Evolutionary conservation across 1,284 basidiomycete genomes (phyloP).

Genomic region (Pseudozyma sp.): DNA sequence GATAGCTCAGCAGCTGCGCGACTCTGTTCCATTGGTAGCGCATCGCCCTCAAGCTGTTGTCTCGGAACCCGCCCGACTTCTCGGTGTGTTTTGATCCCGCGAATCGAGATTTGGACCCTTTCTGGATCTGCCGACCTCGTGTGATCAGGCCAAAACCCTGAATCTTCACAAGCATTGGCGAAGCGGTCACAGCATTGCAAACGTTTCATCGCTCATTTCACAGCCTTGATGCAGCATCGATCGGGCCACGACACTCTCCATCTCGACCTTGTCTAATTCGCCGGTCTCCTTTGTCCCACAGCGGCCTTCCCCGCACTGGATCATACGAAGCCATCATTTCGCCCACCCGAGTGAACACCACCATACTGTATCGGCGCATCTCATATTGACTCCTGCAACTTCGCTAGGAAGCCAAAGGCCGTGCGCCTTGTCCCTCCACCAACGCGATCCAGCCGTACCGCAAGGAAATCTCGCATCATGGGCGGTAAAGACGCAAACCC

Average conservation of each 20-base stretch:
- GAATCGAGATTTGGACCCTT: background rate
- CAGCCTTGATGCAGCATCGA: no score
- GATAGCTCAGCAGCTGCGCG: no score
- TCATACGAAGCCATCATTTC: background rate
- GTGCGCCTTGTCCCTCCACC: no score
- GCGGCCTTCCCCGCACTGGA: background rate
- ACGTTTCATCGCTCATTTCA: no score
- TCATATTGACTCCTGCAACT: background rate
- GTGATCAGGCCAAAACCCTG: background rate
- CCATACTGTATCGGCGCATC: background rate
- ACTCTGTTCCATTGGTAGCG: no score
- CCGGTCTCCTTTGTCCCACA: background rate
- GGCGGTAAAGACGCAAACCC: constrained; percentile 35
- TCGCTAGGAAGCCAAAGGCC: no score
- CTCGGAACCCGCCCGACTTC: no score
- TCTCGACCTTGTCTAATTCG: no score
- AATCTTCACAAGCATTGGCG: background rate
- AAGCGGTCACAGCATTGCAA: no score
- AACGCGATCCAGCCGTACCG: background rate
- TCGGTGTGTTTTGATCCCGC: no score
- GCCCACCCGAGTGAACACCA: background rate
- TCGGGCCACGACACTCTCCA: no score
- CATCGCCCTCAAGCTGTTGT: no score
- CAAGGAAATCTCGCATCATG: constrained; percentile 11
- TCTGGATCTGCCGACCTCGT: background rate